Evolutionary conservation across 768 basidiomycete species (phyloP).

Genomic region (Pleurotus djamor): DNA sequence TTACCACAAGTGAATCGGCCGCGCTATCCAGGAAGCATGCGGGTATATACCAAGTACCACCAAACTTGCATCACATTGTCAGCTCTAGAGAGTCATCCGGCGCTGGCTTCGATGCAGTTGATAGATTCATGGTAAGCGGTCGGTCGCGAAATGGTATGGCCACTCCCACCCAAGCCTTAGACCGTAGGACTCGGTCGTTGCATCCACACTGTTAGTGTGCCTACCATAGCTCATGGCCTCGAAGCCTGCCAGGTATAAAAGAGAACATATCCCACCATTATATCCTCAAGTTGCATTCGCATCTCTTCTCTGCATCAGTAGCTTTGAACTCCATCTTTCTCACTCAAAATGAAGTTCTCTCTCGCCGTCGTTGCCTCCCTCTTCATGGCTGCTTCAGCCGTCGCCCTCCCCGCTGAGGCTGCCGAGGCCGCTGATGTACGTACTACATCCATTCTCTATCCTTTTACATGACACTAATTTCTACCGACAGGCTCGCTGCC

Average conservation of each 20-base stretch:
- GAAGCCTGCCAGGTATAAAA: background rate
- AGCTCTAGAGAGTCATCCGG: too few relatives aligned
- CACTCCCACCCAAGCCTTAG: too few relatives aligned
- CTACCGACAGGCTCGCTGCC: background rate
- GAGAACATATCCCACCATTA: background rate
- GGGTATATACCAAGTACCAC: too few relatives aligned
- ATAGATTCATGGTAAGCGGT: too few relatives aligned
- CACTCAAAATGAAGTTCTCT: constrained; percentile 4
- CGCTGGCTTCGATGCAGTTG: too few relatives aligned
- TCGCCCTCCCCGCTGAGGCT: constrained; percentile 5
- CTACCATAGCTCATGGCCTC: too few relatives aligned
- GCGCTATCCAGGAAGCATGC: too few relatives aligned
- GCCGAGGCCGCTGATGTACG: constrained; percentile 3
- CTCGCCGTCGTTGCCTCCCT: constrained; percentile 5
- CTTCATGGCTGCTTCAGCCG: constrained; percentile 4
- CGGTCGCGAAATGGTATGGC: too few relatives aligned
- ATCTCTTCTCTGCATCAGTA: constrained; percentile 4
- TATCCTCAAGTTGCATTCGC: constrained; percentile 7
- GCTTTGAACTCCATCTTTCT: background rate
- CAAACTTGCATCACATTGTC: too few relatives aligned
- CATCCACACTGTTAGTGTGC: too few relatives aligned
- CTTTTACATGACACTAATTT: background rate
- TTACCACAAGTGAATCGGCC: too few relatives aligned
- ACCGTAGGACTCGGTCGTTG: too few relatives aligned
- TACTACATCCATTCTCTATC: background rate